These are phyloP conservation scores for Cyclotella kingstonii DNA, from an alignment of 108 stramenopile species.

Conservation along the genomic window DNA sequence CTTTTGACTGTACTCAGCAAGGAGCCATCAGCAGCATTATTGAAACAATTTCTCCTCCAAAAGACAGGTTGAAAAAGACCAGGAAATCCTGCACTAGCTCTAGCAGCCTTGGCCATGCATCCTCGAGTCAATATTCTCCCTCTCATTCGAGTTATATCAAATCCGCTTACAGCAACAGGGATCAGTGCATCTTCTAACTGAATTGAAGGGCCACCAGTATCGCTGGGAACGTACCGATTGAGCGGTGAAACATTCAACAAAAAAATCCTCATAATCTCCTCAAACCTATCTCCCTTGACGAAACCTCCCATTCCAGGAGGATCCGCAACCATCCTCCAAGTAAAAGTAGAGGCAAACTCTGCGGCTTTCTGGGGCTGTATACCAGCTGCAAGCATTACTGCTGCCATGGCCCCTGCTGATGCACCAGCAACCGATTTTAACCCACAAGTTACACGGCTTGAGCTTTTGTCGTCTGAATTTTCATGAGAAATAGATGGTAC, in stretches of 20 bases:
- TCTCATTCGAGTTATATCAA: conserved; percentile 54
- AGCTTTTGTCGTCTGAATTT: conserved; percentile 12
- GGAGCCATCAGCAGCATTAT: conserved; percentile 3
- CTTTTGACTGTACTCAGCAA: too few species aligned
- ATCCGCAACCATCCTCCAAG: conserved; percentile 59
- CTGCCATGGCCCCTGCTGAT: conserved; percentile 84
- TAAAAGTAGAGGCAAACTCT: conserved; percentile 49
- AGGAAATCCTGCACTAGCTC: conserved; percentile 79
- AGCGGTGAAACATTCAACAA: neutral
- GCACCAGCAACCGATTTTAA: conserved; percentile 66
- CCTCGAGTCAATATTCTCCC: conserved; percentile 51
- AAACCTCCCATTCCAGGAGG: conserved; percentile 51
- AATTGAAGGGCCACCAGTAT: conserved; percentile 2
- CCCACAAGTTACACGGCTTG: neutral
- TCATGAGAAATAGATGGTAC: conserved; percentile 16
- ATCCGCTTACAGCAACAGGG: conserved; percentile 76
- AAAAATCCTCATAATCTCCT: conserved; percentile 54
- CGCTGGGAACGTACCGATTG: neutral
- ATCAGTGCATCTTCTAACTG: conserved; percentile 62
- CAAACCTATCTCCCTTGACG: conserved; percentile 66
- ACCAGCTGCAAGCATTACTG: conserved; percentile 67
- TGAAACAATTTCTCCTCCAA: conserved; percentile 44
- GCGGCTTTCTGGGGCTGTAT: conserved; percentile 56
- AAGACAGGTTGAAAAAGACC: conserved; percentile 70
- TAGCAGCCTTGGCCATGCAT: conserved; percentile 75